These are phyloP conservation scores for Trapa bicornis DNA, from an alignment of 345 rosid species.

Conservation along the genomic window DNA sequence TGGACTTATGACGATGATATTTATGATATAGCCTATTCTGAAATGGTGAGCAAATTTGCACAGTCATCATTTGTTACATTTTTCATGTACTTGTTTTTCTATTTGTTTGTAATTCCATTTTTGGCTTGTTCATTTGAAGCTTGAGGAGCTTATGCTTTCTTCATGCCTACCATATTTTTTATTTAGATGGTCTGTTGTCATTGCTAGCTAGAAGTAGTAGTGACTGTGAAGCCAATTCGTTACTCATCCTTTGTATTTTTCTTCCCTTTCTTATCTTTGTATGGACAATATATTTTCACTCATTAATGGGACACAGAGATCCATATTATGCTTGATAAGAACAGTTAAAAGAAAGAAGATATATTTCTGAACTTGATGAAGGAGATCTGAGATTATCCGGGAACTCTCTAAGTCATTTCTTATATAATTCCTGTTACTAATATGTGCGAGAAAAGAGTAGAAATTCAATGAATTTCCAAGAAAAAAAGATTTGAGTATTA, in stretches of 20 bases:
- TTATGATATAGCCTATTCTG: conserved; percentile 68
- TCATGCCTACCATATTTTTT: not conserved
- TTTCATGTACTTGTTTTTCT: not conserved
- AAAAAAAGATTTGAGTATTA: not conserved
- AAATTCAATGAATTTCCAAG: not conserved
- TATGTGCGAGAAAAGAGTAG: not conserved
- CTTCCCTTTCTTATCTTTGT: not conserved
- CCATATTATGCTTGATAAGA: not conserved
- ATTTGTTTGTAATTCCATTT: not conserved
- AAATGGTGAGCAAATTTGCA: conserved; percentile 42
- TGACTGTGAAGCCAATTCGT: not conserved
- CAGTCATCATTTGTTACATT: not conserved
- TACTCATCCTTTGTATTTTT: not conserved
- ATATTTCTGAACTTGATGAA: not conserved
- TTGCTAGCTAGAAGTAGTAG: not conserved
- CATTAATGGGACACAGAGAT: not conserved
- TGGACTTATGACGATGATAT: conserved; percentile 90
- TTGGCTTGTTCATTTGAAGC: not conserved
- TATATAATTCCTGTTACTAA: not conserved
- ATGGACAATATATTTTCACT: not conserved
- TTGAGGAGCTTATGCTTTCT: not conserved
- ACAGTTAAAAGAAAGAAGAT: not conserved
- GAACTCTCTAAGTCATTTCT: not conserved
- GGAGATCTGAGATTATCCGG: not conserved
- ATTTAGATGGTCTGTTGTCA: not conserved